Evolutionary conservation across 805 yeast species (phyloP), one percentile per base, ranked within the genome.

Genomic region (Ogataea populi-albae): DNA sequence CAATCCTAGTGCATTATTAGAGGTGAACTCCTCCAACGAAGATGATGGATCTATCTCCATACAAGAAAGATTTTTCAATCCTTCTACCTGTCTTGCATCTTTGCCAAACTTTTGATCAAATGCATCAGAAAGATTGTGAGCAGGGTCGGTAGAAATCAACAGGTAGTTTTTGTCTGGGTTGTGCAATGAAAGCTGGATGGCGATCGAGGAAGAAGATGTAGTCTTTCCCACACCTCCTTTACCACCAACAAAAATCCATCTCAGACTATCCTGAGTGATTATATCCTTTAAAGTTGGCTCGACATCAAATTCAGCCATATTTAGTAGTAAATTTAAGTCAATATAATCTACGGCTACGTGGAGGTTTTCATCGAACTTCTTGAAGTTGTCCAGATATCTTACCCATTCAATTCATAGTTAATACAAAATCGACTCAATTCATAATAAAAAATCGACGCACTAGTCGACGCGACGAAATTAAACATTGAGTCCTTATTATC

Each of bases 151-250:
- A 21, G 96, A 89, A 52, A 93, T 93, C 51, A 93, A 69, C 43
- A 93, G 69, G 50, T 87, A 94, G 51, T 84, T 81, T 47, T 87
- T 89, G 12, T 61, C 47, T 23, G 95, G 94, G 57, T 94, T 82
- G 38, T 74, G 69, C 43, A 84, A 64, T 12, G 98, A 97, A 60
- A 93, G 75, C 65, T 93, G 98, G 45, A 89, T 82, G 16, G 99
- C 95, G 49, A 93, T 74, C 17, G 97, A 88, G 30, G 96, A 89
- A 1, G 98, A 91, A 3, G 97, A 86, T 17, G 98, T 93, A 45
- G 99, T 93, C 62, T 93, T 93, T 54, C 99, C 99, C 19, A 93
- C 99, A 65, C 99, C 99, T 62, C 99, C 99, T 69, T 93, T 93
- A 50, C 99, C 99, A 48, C 99, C 99, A 28, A 91, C 98, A 55